Evolutionary conservation across 164 flowering plant genomes (phyloP).

Genomic region (Aristolochia californica): DNA sequence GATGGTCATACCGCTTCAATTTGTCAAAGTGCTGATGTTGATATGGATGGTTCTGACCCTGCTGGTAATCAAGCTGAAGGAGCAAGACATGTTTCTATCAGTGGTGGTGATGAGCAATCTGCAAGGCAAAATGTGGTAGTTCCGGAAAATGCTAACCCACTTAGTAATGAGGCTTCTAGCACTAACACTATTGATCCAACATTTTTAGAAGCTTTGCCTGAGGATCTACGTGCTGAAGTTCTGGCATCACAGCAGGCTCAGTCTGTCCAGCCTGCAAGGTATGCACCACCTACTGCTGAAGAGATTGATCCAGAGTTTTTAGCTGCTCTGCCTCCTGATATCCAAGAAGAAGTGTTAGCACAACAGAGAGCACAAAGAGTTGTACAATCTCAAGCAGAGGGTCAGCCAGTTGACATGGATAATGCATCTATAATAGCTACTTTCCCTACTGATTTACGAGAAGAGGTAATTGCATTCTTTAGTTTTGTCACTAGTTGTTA

Average conservation of each 20-base stretch:
- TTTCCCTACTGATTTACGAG: conserved; percentile 92
- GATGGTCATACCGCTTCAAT: conserved; percentile 21
- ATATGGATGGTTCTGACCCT: conserved; percentile 42
- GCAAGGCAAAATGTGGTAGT: conserved; percentile 21
- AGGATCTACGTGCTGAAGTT: conserved; percentile 91
- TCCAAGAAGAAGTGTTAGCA: conserved; percentile 93
- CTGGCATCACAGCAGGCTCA: conserved; percentile 90
- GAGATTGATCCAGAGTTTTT: conserved; percentile 96
- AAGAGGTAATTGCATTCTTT: conserved; percentile 47
- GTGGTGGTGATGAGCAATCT: conserved; percentile 27
- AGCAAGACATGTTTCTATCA: conserved; percentile 21
- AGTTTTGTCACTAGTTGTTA: background rate
- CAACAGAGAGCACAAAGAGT: conserved; percentile 86
- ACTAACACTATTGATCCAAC: conserved; percentile 82
- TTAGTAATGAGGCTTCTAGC: conserved; percentile 38
- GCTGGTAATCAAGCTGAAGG: conserved; percentile 34
- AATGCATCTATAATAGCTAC: conserved; percentile 96
- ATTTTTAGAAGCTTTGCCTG: conserved; percentile 92
- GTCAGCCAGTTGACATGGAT: conserved; percentile 97
- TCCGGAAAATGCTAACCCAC: conserved; percentile 36
- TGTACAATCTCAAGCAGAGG: conserved; percentile 58
- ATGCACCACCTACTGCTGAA: conserved; percentile 60
- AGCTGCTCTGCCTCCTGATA: conserved; percentile 97
- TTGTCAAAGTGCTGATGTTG: conserved; percentile 41
- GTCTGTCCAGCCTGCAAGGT: conserved; percentile 51